Conservation (phyloP, 768 basidiomycete genomes). For the Pleurotus eryngii region DNA sequence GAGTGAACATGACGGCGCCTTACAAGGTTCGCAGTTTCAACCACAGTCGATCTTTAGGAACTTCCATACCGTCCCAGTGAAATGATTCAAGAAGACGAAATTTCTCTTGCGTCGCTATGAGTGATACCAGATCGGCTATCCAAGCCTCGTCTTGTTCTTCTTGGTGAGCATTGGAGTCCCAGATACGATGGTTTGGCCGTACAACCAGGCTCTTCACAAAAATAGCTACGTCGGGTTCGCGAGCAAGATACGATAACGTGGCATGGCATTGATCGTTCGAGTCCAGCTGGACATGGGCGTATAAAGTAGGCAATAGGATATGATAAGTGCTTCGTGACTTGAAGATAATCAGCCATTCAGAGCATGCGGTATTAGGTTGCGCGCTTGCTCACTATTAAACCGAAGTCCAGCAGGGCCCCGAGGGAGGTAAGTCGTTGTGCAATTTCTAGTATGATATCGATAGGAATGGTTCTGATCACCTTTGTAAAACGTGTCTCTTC, state of each 20-base stretch:
- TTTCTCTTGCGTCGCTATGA: slow-evolving; percentile 1
- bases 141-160: slow-evolving; percentile 4
- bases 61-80: slow-evolving; percentile 70
- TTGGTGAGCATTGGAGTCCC: background rate
- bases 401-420: slow-evolving; percentile 55
- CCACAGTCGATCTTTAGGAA: slow-evolving; percentile 76
- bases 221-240: slow-evolving; percentile 54
- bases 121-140: background rate
- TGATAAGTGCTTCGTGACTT: background rate
- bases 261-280: slow-evolving; percentile 53
- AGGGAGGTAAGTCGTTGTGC: slow-evolving; percentile 49
- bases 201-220: slow-evolving; percentile 68
- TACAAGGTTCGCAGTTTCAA: slow-evolving; percentile 65
- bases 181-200: slow-evolving; percentile 30
- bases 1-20: slow-evolving; percentile 15
- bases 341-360: background rate
- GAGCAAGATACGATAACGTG: slow-evolving; percentile 63
- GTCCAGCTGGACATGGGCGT: slow-evolving; percentile 52
- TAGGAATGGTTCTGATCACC: slow-evolving; percentile 28
- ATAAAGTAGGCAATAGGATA: slow-evolving; percentile 46
- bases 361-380: background rate
- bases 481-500: background rate
- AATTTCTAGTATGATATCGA: slow-evolving; percentile 68
- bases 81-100: slow-evolving; percentile 36
- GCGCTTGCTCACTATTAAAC: slow-evolving; percentile 48